These are phyloP conservation scores for Ophiocordyceps polyrhachis-furcata DNA, from an alignment of 2,329 filamentous ascomycete genomes.

Conservation along the genomic window DNA sequence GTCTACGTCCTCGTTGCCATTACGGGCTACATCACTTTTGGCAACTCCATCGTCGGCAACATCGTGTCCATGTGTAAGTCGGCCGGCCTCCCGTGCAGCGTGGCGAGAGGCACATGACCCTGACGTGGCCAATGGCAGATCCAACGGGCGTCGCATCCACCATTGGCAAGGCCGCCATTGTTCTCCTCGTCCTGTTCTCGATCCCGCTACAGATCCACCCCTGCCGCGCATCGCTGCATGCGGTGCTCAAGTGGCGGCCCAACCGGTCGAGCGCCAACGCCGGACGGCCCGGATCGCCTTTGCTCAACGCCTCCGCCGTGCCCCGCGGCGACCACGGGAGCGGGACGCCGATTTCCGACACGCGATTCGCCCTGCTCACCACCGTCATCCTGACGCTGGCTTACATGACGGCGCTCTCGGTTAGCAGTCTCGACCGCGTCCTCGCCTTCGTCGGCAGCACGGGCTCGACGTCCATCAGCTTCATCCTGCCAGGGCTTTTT, in stretches of 20 bases:
- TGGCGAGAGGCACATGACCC: slow-evolving; percentile 1
- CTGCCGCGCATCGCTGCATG: slow-evolving; percentile 85
- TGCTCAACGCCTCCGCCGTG: slow-evolving; percentile 19
- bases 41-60: slow-evolving; percentile 74
- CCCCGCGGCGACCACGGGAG: slow-evolving; percentile 32
- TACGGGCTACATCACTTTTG: slow-evolving; percentile 90
- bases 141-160: slow-evolving; percentile 50
- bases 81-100: slow-evolving; percentile 3
- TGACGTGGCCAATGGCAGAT: slow-evolving; percentile 11
- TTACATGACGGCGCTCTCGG: slow-evolving; percentile 79
- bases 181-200: slow-evolving; percentile 88
- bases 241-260: slow-evolving; percentile 84
- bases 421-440: slow-evolving; percentile 75
- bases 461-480: slow-evolving; percentile 86
- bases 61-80: slow-evolving; percentile 78
- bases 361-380: slow-evolving; percentile 77
- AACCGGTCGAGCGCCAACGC: slow-evolving; percentile 20
- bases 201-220: slow-evolving; percentile 92
- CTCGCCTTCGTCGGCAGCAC: slow-evolving; percentile 91
- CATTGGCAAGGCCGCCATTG: slow-evolving; percentile 86
- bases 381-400: slow-evolving; percentile 68
- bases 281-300: slow-evolving; percentile 20
- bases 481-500: slow-evolving; percentile 88
- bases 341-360: slow-evolving; percentile 55
- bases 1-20: slow-evolving; percentile 86